Evolutionary conservation across 192 early-diverging fungal species (phyloP).

Genomic region (Funneliformis geosporum): DNA sequence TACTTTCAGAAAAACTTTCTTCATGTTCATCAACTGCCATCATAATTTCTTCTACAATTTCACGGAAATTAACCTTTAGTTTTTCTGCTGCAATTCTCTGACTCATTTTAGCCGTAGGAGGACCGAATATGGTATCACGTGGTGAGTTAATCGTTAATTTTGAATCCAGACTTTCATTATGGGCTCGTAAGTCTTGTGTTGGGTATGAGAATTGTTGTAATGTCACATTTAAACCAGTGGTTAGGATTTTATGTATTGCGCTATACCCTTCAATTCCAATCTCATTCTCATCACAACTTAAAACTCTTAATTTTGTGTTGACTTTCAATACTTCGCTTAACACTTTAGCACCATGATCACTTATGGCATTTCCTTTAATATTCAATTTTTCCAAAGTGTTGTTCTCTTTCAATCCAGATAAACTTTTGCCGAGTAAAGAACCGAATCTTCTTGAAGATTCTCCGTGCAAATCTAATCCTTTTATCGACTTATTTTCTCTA

Average conservation of each 20-base stretch:
- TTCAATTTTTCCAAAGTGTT: neutral
- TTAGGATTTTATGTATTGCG: neutral
- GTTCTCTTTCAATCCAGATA: neutral
- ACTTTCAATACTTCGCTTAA: constrained; percentile 8
- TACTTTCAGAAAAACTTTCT: too few species aligned
- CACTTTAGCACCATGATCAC: neutral
- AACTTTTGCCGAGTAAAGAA: neutral
- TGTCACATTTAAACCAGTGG: neutral
- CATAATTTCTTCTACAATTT: constrained; percentile 11
- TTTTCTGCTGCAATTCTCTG: neutral
- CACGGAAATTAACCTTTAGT: neutral
- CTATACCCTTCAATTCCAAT: constrained; percentile 8
- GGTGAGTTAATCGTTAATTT: too few species aligned
- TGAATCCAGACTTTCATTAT: neutral
- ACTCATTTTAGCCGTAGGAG: neutral
- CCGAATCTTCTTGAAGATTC: neutral
- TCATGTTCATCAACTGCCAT: neutral
- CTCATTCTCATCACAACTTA: constrained; percentile 25
- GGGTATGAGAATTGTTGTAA: neutral
- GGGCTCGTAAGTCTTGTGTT: neutral
- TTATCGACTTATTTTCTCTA: constrained; percentile 2
- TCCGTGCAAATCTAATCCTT: constrained; percentile 4
- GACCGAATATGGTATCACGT: neutral
- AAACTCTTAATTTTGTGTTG: neutral
- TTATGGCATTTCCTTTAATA: constrained; percentile 18